phyloP scores from a whole-genome alignment of 23 red algal genomes.

The Pyropia haitanensis region DNA sequence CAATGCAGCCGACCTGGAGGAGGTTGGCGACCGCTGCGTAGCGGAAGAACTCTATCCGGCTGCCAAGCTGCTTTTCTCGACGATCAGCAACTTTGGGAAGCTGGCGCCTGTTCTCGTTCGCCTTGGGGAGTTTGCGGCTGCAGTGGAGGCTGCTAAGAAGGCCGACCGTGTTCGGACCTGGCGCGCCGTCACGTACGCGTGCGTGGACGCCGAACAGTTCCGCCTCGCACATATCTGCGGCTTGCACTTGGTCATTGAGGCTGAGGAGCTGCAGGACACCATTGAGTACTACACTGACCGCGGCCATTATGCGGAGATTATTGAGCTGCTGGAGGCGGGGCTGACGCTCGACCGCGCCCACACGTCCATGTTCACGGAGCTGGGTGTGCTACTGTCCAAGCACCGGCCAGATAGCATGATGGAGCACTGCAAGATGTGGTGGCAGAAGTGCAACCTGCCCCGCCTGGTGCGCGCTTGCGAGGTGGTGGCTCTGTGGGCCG shows the following conservation, averaged over 20 bases:
- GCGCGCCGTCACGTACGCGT: slow-evolving; percentile 87
- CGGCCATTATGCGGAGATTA: slow-evolving; percentile 84
- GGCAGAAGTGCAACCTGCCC: slow-evolving; percentile 80
- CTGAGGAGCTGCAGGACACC: slow-evolving; percentile 90
- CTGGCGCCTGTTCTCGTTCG: slow-evolving; percentile 78
- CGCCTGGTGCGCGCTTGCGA: slow-evolving; percentile 81
- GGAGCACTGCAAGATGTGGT: slow-evolving; percentile 97
- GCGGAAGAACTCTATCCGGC: slow-evolving; percentile 72
- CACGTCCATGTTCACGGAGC: slow-evolving; percentile 89
- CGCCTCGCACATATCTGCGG: slow-evolving; percentile 89
- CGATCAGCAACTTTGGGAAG: slow-evolving; percentile 82
- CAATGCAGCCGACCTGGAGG: slow-evolving; percentile 88
- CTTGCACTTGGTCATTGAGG: slow-evolving; percentile 79
- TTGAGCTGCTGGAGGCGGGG: slow-evolving; percentile 77
- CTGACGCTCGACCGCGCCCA: slow-evolving; percentile 85
- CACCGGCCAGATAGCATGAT: slow-evolving; percentile 70
- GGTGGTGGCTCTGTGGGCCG: slow-evolving; percentile 74
- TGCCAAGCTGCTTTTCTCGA: slow-evolving; percentile 76
- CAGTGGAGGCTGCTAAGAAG: slow-evolving; percentile 83
- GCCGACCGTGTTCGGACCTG: slow-evolving; percentile 89
- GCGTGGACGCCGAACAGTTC: slow-evolving; percentile 90
- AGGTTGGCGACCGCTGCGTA: slow-evolving; percentile 83
- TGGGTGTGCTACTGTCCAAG: slow-evolving; percentile 82
- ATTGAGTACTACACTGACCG: slow-evolving; percentile 85
- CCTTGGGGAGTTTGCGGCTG: slow-evolving; percentile 77